phyloP scores from a whole-genome alignment of 352 stramenopile species.

The Pythium angustatum region DNA sequence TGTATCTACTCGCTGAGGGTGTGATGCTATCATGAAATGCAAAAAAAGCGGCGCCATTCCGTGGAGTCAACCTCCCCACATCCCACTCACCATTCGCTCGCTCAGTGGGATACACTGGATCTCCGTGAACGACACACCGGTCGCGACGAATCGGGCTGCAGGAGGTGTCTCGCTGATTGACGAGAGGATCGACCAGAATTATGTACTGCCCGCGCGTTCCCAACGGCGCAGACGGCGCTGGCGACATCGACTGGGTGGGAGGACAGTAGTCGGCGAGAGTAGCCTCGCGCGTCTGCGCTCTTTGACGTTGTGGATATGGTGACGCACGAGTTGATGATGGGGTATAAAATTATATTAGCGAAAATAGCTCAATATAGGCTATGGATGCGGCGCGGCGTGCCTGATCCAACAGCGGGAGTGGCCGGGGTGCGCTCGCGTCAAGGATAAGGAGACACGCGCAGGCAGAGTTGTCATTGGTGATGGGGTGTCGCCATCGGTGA shows the following conservation, averaged over 20 bases:
- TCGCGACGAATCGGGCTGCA: background rate
- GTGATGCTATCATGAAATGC: background rate
- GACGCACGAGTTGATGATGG: background rate
- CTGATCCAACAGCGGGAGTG: no score
- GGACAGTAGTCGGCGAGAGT: background rate
- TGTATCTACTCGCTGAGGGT: background rate
- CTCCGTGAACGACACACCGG: background rate
- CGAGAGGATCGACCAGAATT: background rate
- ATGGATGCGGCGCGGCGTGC: no score
- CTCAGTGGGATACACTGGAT: background rate
- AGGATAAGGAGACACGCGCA: no score
- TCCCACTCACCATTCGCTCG: background rate
- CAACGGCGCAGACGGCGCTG: background rate
- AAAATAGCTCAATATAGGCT: no score
- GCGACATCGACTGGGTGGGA: background rate
- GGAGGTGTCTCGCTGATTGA: background rate
- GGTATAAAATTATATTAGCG: no score
- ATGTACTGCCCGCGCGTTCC: background rate
- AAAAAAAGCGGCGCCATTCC: background rate
- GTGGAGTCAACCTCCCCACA: background rate
- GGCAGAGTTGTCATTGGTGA: no score
- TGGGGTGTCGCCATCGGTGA: no score
- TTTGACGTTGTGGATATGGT: background rate
- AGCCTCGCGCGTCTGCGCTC: background rate
- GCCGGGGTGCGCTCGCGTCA: no score